These are phyloP conservation scores for Oidiodendron maius DNA, from an alignment of 495 filamentous ascomycete genomes.

Conservation along the genomic window DNA sequence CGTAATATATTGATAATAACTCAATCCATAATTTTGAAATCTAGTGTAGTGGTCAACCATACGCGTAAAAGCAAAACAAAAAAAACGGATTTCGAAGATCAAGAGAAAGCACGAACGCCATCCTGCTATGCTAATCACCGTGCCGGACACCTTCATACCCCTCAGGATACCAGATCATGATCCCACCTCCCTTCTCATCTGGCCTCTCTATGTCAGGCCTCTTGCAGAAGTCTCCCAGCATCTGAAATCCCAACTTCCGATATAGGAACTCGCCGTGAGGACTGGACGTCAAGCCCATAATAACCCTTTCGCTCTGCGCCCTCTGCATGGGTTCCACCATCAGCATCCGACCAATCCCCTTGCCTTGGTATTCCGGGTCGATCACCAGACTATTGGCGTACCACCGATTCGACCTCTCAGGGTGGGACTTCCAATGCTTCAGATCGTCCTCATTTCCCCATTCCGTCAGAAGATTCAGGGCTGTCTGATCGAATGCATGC, in stretches of 20 bases:
- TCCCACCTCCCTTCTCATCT: conserved; percentile 6
- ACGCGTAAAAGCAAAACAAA: too few species aligned
- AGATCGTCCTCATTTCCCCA: conserved; percentile 3
- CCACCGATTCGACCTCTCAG: conserved; percentile 10
- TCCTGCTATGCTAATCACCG: too few species aligned
- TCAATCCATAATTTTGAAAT: too few species aligned
- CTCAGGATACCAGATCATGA: conserved; percentile 16
- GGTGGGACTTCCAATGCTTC: conserved; percentile 9
- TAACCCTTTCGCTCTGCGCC: conserved; percentile 10
- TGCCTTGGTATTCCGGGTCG: conserved; percentile 6
- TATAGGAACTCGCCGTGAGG: conserved; percentile 10
- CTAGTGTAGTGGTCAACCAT: too few species aligned
- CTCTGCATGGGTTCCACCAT: conserved; percentile 2
- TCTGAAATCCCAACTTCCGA: conserved; percentile 13
- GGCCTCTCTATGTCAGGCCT: too few species aligned
- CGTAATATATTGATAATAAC: too few species aligned
- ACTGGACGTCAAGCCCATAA: conserved; percentile 9
- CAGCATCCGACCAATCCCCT: conserved; percentile 9
- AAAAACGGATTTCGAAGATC: too few species aligned
- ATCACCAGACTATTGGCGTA: conserved; percentile 10
- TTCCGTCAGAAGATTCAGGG: neutral
- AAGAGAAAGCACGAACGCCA: too few species aligned
- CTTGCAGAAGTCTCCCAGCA: conserved; percentile 13
- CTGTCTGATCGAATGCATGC: neutral
- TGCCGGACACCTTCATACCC: neutral